A percentile compares a stretch with the other conserved stretches of the same genome.
Evolutionary conservation across 2,329 filamentous ascomycete genomes (phyloP).

Genomic region (Paraconiothyrium brasiliense): DNA sequence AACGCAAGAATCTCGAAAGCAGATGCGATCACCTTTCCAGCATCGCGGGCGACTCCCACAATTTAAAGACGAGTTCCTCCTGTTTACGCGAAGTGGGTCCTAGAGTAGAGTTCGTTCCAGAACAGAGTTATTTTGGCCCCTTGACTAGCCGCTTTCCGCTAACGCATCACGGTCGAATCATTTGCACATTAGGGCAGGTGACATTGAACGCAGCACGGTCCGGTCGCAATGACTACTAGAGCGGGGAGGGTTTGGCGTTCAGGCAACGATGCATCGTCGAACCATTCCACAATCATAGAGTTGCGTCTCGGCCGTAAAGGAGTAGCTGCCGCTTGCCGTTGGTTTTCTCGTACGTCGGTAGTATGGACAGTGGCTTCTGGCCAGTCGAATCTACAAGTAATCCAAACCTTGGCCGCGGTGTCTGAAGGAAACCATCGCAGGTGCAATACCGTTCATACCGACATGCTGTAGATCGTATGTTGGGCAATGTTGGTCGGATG

Average conservation of each 20-base stretch:
- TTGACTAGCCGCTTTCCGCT: background rate
- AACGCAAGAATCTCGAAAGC: background rate
- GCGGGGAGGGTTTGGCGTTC: background rate
- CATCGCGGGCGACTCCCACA: background rate
- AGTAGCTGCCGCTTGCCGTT: no score
- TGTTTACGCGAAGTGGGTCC: background rate
- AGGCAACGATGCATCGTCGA: background rate
- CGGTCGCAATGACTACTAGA: background rate
- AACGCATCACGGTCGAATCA: background rate
- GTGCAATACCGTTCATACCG: background rate
- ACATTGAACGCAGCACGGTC: background rate
- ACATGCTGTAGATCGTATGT: no score
- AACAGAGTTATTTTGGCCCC: constrained; percentile 2
- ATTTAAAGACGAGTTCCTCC: background rate
- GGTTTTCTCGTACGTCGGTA: no score
- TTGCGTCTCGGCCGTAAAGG: background rate
- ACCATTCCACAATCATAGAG: background rate
- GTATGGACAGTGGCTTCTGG: no score
- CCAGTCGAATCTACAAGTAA: background rate
- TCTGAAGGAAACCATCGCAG: background rate
- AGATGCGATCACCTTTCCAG: background rate
- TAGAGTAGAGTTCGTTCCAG: background rate
- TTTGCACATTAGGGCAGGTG: background rate
- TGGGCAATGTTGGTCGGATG: no score
- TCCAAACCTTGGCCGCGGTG: background rate